These are phyloP conservation scores for Colletotrichum cordylinicola DNA, from an alignment of 2,329 filamentous ascomycete genomes.

Conservation along the genomic window DNA sequence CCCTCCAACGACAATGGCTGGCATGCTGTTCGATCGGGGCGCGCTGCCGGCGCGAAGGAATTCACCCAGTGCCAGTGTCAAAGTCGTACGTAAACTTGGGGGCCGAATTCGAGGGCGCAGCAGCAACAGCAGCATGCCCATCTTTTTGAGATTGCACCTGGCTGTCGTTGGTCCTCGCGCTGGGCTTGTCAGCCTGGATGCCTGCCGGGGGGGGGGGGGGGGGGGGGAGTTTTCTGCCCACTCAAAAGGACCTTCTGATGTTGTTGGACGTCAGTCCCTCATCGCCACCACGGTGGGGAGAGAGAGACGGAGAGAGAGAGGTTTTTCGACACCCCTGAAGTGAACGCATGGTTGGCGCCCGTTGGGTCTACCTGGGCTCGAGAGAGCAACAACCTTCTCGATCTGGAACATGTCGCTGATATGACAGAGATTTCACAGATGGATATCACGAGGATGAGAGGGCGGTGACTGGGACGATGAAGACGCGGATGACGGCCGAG, in stretches of 20 bases:
- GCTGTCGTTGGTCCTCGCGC: background rate
- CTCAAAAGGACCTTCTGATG: background rate
- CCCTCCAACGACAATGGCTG: background rate
- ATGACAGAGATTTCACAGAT: background rate
- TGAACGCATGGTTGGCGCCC: background rate
- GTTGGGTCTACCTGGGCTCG: background rate
- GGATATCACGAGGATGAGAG: background rate
- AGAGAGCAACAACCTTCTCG: background rate
- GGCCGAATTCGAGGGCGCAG: background rate
- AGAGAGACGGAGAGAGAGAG: background rate
- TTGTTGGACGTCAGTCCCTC: background rate
- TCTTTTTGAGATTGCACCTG: background rate
- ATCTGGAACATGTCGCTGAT: background rate
- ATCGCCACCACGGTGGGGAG: background rate
- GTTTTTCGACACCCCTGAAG: background rate
- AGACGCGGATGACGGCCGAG: background rate
- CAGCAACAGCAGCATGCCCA: background rate
- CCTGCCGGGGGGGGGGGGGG: background rate
- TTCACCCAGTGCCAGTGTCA: background rate
- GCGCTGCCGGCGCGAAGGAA: background rate
- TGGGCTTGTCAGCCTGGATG: background rate
- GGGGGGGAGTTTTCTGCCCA: background rate
- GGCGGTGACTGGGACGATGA: background rate
- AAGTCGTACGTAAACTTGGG: background rate
- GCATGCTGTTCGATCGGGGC: constrained; percentile 11